Conservation (phyloP, 176 grass and related monocot species). For the Zea mays region Zm-B73-REFERENCE-NAM-5.0 NC_050102.1:11731001-11731500, state of each 20-base stretch:
- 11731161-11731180: constrained; percentile 68
- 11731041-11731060: constrained; percentile 88
- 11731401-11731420: constrained; percentile 23
- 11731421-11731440: constrained; percentile 47
- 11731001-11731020: constrained; percentile 82
- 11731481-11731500: background rate
- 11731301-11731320: constrained; percentile 33
- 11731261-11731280: constrained; percentile 44
- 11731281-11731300: constrained; percentile 33
- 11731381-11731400: constrained; percentile 18
- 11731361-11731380: constrained; percentile 16
- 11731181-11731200: constrained; percentile 68
- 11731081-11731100: constrained; percentile 93
- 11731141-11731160: constrained; percentile 88
- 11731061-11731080: constrained; percentile 84
- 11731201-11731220: constrained; percentile 61
- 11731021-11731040: constrained; percentile 85
- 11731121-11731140: constrained; percentile 88
- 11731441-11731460: constrained; percentile 27
- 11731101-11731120: constrained; percentile 93
- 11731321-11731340: constrained; percentile 28
- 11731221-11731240: constrained; percentile 46
- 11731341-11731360: constrained; percentile 36
- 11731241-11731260: constrained; percentile 52
- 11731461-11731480: background rate